Percentiles rank a stretch among this genome's conserved stretches.
phyloP scores from a whole-genome alignment of 768 basidiomycete species.

The Strobilomyces echinocephalus region DNA sequence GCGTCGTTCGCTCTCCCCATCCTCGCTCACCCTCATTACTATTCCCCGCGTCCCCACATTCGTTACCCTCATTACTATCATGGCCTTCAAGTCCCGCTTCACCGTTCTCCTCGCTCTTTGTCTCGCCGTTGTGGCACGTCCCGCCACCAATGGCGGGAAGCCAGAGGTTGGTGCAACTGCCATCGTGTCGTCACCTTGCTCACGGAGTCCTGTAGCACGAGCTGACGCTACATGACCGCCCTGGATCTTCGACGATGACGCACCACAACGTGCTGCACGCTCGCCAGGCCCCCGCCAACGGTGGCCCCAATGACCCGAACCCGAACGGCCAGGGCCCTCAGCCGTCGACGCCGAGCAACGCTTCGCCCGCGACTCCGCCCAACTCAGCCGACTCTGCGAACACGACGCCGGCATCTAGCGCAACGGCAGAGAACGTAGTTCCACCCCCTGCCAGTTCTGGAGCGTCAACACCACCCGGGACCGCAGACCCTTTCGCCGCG shows the following conservation, averaged over 20 bases:
- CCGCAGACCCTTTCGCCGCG: background rate
- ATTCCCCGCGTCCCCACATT: constrained; percentile 19
- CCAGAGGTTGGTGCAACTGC: constrained; percentile 8
- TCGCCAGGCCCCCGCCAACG: background rate
- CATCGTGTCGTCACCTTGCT: background rate
- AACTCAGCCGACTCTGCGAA: background rate
- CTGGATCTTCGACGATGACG: constrained; percentile 16
- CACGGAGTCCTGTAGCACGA: constrained; percentile 9
- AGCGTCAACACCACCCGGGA: background rate
- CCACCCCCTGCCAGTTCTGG: background rate
- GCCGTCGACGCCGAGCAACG: background rate
- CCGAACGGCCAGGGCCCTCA: background rate
- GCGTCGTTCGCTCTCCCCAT: constrained; percentile 1
- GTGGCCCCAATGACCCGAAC: background rate
- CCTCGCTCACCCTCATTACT: constrained; percentile 9
- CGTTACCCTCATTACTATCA: constrained; percentile 27
- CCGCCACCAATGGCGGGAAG: constrained; percentile 4
- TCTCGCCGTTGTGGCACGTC: constrained; percentile 17
- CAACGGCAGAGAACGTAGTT: constrained; percentile 2
- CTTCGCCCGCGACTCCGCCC: background rate
- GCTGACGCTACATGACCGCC: constrained; percentile 8
- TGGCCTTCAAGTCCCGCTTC: constrained; percentile 29
- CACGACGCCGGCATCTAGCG: background rate
- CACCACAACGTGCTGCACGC: constrained; percentile 2
- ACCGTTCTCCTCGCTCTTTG: constrained; percentile 27